Percentiles rank a stretch among this genome's conserved stretches.
Conservation (phyloP, 139 green algal species). For the Chlamydomonas sp. region DNA sequence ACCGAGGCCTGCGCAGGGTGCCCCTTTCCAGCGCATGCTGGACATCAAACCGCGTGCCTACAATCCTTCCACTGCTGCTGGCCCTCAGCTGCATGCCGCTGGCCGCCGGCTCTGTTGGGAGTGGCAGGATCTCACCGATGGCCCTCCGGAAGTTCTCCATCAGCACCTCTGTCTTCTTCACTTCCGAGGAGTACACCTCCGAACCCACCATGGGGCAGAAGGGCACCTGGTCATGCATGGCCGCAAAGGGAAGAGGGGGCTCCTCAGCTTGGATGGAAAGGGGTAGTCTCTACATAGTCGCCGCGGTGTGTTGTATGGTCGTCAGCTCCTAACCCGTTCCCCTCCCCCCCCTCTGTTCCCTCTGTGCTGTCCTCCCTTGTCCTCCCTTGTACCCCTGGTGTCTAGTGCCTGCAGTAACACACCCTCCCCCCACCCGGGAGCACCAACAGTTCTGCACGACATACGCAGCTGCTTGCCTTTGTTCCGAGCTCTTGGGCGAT, state of each 20-base stretch:
- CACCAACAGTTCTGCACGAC: no score
- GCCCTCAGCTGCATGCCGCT: no score
- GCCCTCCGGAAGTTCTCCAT: constrained; percentile 99
- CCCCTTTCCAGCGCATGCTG: no score
- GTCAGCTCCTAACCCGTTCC: constrained; percentile 35
- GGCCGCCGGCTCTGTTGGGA: background rate
- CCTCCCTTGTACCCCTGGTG: no score
- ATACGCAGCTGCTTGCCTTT: constrained; percentile 45
- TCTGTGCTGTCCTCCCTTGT: background rate
- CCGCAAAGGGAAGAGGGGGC: background rate
- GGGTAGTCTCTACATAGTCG: no score
- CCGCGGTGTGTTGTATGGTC: constrained; percentile 1
- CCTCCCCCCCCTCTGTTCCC: background rate
- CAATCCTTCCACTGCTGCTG: no score
- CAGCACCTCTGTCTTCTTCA: constrained; percentile 99
- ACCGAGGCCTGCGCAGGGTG: no score
- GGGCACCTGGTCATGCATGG: constrained; percentile 69
- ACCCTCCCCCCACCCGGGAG: background rate
- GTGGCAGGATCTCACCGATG: constrained; percentile 78
- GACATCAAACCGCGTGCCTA: no score
- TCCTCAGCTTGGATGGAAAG: background rate
- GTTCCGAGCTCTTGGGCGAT: constrained; percentile 95
- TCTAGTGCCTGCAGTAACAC: no score
- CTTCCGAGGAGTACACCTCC: constrained; percentile 98
- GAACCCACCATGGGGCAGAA: constrained; percentile 99